Evolutionary conservation across 805 yeast genomes (phyloP), one percentile per base, ranked within the genome.

Genomic region (Myxozyma lipomycoides): DNA sequence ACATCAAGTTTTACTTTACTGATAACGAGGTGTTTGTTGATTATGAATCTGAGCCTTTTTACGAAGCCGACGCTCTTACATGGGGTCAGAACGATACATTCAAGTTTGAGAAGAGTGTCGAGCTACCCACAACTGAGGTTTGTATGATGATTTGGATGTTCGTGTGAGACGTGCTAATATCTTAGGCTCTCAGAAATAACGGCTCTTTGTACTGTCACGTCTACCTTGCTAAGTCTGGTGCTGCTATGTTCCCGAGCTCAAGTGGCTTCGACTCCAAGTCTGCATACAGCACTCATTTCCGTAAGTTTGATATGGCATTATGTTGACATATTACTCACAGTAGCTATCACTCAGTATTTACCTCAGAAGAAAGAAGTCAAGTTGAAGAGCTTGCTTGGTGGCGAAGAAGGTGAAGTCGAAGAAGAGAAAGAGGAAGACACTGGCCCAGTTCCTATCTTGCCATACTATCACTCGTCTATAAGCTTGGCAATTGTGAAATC

Each of bases 381-480:
- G 37, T 65, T 62, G 41, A 58, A 67, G 39, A 68, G 63, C 49
- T 60, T 68, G 40, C 60, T 71, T 9, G 62, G 66, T 23, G 69
- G 64, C 28, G 54, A 55, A 19, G 51, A 46, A 12, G 61, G 51
- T 15, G 57, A 56, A 6, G 56, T 25, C n/a, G 60, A 42, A 21
- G 61, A 59, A 36, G 52, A 47, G 10, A 57, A 58, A 6, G 61
- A 59, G 22, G 51, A 45, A 3, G 46, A 19, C 45, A 43, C 19
- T 35, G 34, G 40, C 23, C 26, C 40, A 19, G 32, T 18, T 17
- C 45, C 51, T 2, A 55, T 66, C 23, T 62, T 62, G n/a, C 53
- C 70, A 1, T 69, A 64, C 55, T 69, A 69, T 65, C 70, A 71
- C 55, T 73, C 74, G 21, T 69, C 70, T 43, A 62, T 71, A 22